Conservation (phyloP, 768 basidiomycete species). For the Pisolithus microcarpus region DNA sequence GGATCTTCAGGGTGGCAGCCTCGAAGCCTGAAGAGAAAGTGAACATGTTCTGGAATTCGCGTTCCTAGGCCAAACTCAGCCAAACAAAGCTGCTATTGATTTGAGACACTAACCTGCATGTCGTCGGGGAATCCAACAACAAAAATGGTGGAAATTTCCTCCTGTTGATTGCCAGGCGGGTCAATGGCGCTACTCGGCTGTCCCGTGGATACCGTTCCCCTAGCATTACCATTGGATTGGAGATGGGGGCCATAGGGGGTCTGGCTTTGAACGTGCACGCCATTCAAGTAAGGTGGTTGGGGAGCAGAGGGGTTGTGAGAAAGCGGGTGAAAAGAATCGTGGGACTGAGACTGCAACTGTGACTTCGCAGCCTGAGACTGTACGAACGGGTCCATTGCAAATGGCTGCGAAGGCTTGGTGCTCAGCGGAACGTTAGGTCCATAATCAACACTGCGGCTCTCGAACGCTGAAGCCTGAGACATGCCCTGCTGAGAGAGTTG, state of each 20-base stretch:
- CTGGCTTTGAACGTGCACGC: constrained; percentile 57
- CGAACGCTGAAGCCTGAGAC: constrained; percentile 17
- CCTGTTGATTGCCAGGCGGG: constrained; percentile 36
- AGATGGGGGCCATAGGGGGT: constrained; percentile 72
- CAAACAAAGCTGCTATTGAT: constrained; percentile 7
- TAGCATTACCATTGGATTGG: constrained; percentile 33
- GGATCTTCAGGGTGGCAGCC: constrained; percentile 95
- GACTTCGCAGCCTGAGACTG: constrained; percentile 23
- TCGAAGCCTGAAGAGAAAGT: constrained; percentile 94
- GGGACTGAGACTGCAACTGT: constrained; percentile 13
- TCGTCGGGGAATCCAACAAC: constrained; percentile 99
- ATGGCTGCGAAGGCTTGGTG: constrained; percentile 25
- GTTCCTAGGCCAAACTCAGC: constrained; percentile 55
- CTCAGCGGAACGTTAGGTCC: constrained; percentile 19
- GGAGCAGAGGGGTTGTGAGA: constrained; percentile 25
- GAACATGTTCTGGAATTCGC: constrained; percentile 99
- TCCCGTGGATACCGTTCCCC: constrained; percentile 23
- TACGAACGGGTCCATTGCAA: constrained; percentile 28
- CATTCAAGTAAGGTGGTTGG: constrained; percentile 32
- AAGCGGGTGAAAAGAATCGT: constrained; percentile 27
- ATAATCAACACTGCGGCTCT: constrained; percentile 29
- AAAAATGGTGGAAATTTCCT: constrained; percentile 95
- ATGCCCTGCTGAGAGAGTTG: constrained; percentile 27
- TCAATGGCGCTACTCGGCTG: constrained; percentile 22
- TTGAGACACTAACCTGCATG: constrained; percentile 69